Conservation (phyloP, 2,329 filamentous ascomycete species). For the Blastomyces emzantsi region DNA sequence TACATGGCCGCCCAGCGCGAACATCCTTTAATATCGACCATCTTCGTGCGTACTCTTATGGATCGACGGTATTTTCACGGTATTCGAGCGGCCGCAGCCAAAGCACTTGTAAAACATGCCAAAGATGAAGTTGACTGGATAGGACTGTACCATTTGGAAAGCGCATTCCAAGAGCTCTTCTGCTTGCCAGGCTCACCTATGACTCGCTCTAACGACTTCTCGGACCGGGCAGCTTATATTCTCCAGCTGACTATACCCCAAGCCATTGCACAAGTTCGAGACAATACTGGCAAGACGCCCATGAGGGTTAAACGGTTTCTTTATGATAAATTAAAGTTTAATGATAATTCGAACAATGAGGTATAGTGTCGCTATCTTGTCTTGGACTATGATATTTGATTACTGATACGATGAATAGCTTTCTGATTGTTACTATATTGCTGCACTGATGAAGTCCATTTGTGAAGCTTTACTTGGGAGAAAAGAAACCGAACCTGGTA, state of each 20-base stretch:
- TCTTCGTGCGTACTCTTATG: conserved; percentile 80
- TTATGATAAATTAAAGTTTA: conserved; percentile 80
- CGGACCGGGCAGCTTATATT: conserved; percentile 73
- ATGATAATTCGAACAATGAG: conserved; percentile 83
- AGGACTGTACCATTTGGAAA: conserved; percentile 74
- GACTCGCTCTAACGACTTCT: conserved; percentile 84
- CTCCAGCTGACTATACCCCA: conserved; percentile 75
- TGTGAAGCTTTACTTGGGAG: conserved; percentile 46
- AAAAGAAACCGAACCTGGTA: conserved; percentile 29
- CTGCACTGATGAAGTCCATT: conserved; percentile 61
- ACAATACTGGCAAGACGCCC: conserved; percentile 66
- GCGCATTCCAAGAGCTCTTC: conserved; percentile 79
- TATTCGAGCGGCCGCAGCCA: conserved; percentile 76
- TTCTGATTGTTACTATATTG: conserved; percentile 84
- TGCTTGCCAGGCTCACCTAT: conserved; percentile 70
- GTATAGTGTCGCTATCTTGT: conserved; percentile 24
- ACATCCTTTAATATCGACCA: conserved; percentile 76
- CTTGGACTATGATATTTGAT: background rate
- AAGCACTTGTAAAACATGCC: conserved; percentile 67
- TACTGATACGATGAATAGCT: conserved; percentile 40
- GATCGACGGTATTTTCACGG: conserved; percentile 90
- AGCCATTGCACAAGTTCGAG: conserved; percentile 69
- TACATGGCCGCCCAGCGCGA: conserved; percentile 59
- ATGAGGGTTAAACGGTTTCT: conserved; percentile 72
- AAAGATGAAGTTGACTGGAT: conserved; percentile 63